These are phyloP conservation scores for Rhizopus microsporus DNA, from an alignment of 371 early-diverging fungal genomes.

Conservation along the genomic window DNA sequence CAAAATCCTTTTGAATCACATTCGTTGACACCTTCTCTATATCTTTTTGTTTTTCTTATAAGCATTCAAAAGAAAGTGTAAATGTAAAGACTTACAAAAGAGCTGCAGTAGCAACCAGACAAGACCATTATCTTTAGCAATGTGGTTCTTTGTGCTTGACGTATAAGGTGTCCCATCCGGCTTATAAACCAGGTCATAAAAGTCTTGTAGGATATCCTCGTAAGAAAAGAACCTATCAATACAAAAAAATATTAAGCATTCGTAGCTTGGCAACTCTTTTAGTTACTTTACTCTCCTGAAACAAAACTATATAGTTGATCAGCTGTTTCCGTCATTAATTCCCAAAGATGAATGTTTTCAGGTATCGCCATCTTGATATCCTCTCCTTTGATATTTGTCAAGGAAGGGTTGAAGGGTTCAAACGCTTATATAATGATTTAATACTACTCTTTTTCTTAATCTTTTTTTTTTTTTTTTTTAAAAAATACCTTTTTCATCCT, in stretches of 20 bases:
- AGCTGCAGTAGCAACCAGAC: slow-evolving; percentile 76
- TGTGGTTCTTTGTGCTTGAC: slow-evolving; percentile 38
- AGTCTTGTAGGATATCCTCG: slow-evolving; percentile 65
- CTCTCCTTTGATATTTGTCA: slow-evolving; percentile 26
- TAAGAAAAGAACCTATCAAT: slow-evolving; percentile 58
- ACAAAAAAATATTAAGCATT: background rate
- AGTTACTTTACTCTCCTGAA: slow-evolving; percentile 51
- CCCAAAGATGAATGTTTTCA: slow-evolving; percentile 70
- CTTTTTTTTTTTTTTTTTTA: background rate
- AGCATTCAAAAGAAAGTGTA: background rate
- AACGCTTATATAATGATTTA: slow-evolving; percentile 8
- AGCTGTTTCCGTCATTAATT: slow-evolving; percentile 73
- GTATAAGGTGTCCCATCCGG: slow-evolving; percentile 49
- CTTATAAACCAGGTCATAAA: slow-evolving; percentile 62
- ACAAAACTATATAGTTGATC: slow-evolving; percentile 82
- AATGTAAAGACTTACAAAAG: slow-evolving; percentile 49
- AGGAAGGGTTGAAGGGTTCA: slow-evolving; percentile 27
- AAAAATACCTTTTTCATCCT: slow-evolving; percentile 11
- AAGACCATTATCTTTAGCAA: slow-evolving; percentile 73
- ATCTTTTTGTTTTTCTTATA: slow-evolving; percentile 25
- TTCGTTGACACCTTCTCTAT: slow-evolving; percentile 62
- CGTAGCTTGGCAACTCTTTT: background rate
- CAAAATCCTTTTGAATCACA: slow-evolving; percentile 65
- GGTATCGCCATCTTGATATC: slow-evolving; percentile 69
- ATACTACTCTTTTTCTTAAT: background rate